Evolutionary conservation across 2,329 filamentous ascomycete genomes (phyloP).

Genomic region (Fusarium mexicanum): DNA sequence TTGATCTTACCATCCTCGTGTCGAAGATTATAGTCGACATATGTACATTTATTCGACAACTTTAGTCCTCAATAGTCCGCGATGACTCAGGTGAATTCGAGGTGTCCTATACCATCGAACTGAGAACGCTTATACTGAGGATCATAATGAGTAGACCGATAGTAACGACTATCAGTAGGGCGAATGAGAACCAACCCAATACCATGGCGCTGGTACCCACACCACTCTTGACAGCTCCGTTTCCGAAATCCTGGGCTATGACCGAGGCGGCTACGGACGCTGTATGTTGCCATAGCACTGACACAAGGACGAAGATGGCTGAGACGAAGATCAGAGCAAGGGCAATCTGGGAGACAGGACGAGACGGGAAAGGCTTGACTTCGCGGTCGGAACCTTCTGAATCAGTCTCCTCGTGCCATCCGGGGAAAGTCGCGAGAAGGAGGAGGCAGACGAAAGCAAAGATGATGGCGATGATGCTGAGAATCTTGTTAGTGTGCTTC

Average conservation of each 20-base stretch:
- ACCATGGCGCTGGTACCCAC: slow-evolving; percentile 97
- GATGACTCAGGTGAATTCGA: slow-evolving; percentile 27
- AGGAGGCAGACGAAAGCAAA: slow-evolving; percentile 97
- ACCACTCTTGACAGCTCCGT: slow-evolving; percentile 85
- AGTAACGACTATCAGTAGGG: slow-evolving; percentile 91
- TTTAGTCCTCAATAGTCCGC: slow-evolving; percentile 28
- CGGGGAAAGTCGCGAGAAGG: slow-evolving; percentile 94
- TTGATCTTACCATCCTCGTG: slow-evolving; percentile 36
- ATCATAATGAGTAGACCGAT: slow-evolving; percentile 97
- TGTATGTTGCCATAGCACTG: slow-evolving; percentile 89
- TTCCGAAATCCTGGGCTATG: slow-evolving; percentile 91
- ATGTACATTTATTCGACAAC: slow-evolving; percentile 35
- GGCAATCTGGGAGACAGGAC: slow-evolving; percentile 91
- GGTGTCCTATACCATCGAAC: slow-evolving; percentile 59
- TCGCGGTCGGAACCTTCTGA: slow-evolving; percentile 84
- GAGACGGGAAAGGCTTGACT: slow-evolving; percentile 92
- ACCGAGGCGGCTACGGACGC: slow-evolving; percentile 94
- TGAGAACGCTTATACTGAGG: slow-evolving; percentile 85
- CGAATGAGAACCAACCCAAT: slow-evolving; percentile 96
- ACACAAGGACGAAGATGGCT: slow-evolving; percentile 77
- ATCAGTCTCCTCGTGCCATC: slow-evolving; percentile 94
- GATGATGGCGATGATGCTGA: slow-evolving; percentile 94
- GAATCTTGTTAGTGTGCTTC: not conserved
- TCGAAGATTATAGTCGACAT: slow-evolving; percentile 31
- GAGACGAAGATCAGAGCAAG: slow-evolving; percentile 89